Evolutionary conservation across 176 grass and related monocot species (phyloP), one percentile per base, ranked within the genome.

Genomic region (Tillandsia fasciculata): DNA sequence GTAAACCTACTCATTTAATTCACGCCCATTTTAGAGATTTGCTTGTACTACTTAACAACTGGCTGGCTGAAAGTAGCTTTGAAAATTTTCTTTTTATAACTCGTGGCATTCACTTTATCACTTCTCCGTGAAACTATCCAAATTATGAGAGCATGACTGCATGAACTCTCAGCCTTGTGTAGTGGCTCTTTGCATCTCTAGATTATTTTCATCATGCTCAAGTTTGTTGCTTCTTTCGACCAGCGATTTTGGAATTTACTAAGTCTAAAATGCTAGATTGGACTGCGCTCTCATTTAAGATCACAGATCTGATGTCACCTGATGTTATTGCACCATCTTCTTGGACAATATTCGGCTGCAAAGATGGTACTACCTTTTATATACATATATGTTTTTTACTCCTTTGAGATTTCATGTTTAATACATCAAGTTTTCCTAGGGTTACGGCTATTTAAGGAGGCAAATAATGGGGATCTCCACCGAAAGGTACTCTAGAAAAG

Each of bases 391-490:
- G 2, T 51, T 53, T 42, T 42, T 42, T 1, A 42, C 20, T 59
- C n/a, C 15, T 18, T 58, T 9, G 3, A 59, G 54, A 14, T 59
- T 20, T 3, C 15, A 17, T 22, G 8, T 59, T 15, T 18, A 59
- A 59, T 59, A 59, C 17, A 14, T 59, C 54, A 59, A 59, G n/a
- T 18, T 17, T 59, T 18, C 20, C 27, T 47, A 76, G 74, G 74
- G 49, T 67, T 76, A 76, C 50, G 74, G 17, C 51, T 76, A n/a
- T 76, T 76, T 66, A 76, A 66, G 67, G 64, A 76, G 51, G 64
- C 64, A 67, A 76, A 67, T 22, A 64, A 68, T 24, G 51, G 49
- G 48, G 74, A 76, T 57, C 49, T 67, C 42, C 26, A 2, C 14
- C 14, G 33, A 15, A 67, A 67, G 54, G 54, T 59, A 59, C 54